Conservation (phyloP, 1,139 yeast genomes). For the Diutina rugosa region DNA sequence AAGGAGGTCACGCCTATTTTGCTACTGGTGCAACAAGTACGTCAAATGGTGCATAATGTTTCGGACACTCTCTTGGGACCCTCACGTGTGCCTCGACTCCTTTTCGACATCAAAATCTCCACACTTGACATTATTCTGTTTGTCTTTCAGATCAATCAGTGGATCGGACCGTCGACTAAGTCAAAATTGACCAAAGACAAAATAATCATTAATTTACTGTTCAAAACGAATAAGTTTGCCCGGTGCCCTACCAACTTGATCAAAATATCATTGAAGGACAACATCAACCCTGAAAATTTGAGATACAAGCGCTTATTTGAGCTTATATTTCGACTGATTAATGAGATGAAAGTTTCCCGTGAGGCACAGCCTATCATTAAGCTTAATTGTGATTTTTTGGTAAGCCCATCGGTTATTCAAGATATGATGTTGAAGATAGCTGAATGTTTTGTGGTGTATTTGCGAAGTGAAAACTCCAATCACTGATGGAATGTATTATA, state of each 20-base stretch:
- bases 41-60: conserved; percentile 6
- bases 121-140: conserved; percentile 22
- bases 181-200: conserved; percentile 27
- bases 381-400: conserved; percentile 29
- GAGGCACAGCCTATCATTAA: conserved; percentile 12
- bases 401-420: conserved; percentile 10
- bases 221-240: conserved; percentile 23
- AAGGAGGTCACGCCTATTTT: conserved; percentile 20
- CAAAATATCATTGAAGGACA: conserved; percentile 23
- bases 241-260: conserved; percentile 11
- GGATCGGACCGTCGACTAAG: conserved; percentile 9
- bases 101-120: conserved; percentile 20
- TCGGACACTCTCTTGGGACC: conserved; percentile 9
- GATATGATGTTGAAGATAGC: conserved; percentile 18
- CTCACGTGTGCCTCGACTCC: conserved; percentile 3
- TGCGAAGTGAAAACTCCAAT: conserved; percentile 9
- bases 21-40: conserved; percentile 12
- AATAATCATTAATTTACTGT: conserved; percentile 17
- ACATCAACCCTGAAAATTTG: conserved; percentile 23
- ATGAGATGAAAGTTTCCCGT: conserved; percentile 13
- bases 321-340: conserved; percentile 21
- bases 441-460: conserved; percentile 22
- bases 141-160: conserved; percentile 18
- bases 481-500: not conserved
- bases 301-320: conserved; percentile 30